Percentiles rank a stretch among this genome's conserved stretches.
Evolutionary conservation across 352 stramenopile genomes (phyloP).

Genomic region (Globisporangium ultimum): DNA sequence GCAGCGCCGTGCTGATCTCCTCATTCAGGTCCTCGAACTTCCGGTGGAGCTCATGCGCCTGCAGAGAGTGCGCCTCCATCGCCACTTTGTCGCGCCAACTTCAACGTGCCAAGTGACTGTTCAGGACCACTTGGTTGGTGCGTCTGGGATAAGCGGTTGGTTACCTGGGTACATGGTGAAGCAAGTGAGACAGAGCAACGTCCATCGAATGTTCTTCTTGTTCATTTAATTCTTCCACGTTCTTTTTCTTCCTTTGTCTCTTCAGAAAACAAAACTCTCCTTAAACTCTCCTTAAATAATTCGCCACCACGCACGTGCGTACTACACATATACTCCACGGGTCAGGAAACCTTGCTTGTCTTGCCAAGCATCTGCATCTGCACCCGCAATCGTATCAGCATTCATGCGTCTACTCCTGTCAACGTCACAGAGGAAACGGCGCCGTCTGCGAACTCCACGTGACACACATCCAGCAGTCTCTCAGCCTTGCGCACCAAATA

Average conservation of each 20-base stretch:
- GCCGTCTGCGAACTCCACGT: conserved; percentile 4
- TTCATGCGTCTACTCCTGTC: neutral
- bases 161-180: too few relatives aligned
- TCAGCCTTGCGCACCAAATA: conserved; percentile 5
- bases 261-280: conserved; percentile 1
- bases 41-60: conserved; percentile 64
- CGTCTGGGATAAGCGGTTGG: too few relatives aligned
- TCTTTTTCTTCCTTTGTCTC: neutral
- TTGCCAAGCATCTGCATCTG: neutral
- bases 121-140: neutral
- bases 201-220: neutral
- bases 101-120: conserved; percentile 1
- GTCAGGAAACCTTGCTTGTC: neutral
- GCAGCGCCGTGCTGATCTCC: conserved; percentile 50
- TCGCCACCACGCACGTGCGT: neutral
- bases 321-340: neutral
- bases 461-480: neutral
- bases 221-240: neutral
- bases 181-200: too few relatives aligned
- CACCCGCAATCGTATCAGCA: neutral
- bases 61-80: conserved; percentile 43
- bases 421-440: neutral
- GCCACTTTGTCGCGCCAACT: neutral
- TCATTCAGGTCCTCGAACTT: conserved; percentile 77
- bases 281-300: conserved; percentile 1